Evolutionary conservation across 306 rosid genomes (phyloP).

Genomic region (Macrotyloma uniflorum): DNA sequence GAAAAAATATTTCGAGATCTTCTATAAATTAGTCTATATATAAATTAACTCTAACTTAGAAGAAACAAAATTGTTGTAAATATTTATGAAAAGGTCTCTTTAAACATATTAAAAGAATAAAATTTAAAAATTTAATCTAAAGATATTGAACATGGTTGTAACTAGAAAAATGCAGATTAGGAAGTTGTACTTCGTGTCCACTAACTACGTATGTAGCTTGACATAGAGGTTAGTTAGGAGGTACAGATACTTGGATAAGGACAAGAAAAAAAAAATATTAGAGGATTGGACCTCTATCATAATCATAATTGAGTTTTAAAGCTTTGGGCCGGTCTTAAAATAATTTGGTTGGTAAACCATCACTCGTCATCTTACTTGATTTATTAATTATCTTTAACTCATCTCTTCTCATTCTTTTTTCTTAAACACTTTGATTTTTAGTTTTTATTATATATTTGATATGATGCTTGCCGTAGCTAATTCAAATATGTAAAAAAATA

Average conservation of each 20-base stretch:
- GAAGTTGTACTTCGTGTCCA: background rate
- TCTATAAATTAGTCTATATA: too few species aligned
- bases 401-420: slow-evolving; percentile 18
- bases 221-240: background rate
- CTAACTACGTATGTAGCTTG: background rate
- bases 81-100: too few species aligned
- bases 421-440: background rate
- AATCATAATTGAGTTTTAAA: background rate
- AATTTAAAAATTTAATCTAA: background rate
- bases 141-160: slow-evolving; percentile 8
- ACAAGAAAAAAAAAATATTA: background rate
- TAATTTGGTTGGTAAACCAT: slow-evolving; percentile 25
- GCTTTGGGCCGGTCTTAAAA: background rate
- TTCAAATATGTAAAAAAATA: background rate
- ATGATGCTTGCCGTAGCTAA: background rate
- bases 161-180: background rate
- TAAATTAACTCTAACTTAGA: too few species aligned
- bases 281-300: background rate
- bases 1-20: too few species aligned
- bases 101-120: background rate
- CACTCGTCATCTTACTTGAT: background rate
- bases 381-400: slow-evolving; percentile 7
- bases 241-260: background rate
- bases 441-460: background rate
- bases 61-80: too few species aligned